Evolutionary conservation across 2,329 filamentous ascomycete species (phyloP), one percentile per base, ranked within the genome.

Genomic region (Neonectria hederae): DNA sequence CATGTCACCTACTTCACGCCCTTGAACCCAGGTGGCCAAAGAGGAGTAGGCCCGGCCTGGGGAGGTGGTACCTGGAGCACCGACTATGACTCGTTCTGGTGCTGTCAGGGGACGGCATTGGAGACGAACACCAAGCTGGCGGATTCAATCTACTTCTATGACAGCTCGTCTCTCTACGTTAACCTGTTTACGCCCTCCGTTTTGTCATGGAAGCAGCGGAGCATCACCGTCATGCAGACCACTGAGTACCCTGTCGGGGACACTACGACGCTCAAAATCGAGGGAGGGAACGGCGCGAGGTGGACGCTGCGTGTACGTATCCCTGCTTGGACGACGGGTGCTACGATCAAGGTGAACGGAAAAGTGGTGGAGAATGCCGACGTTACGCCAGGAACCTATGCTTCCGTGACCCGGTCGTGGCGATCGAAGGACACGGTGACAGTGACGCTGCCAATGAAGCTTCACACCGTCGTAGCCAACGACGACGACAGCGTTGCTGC

Each of bases 61-160:
- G 84, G 84, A 8, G 83, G 84, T 0, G 84, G 84, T 24, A 86
- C 83, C 0, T 87, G 83, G 82, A 83, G 81, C 46, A 86, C 84
- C 1, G 83, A 86, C 65, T 84, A 86, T 66, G 75, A 82, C 53
- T 83, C 81, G 0, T 84, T 85, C 72, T 86, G 84, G 84, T 86
- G 84, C 71, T 86, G 84, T 58, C 82, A 86, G 68, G 84, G 83
- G 1, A 85, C 84, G 0, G 82, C 78, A 0, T 62, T 86, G 2
- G 84, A 86, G 75, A 84, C 81, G 0, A 86, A 86, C 68, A 86
- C 84, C 0, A 86, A 85, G 69, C 72, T 85, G 11, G 82, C 81
- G 76, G 84, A 86, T 67, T 84, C 83, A 0, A 82, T 86, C 57
- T 86, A 86, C 75, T 83, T 80, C 49, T 76, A 82, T 49, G 79